phyloP scores from a whole-genome alignment of 495 filamentous ascomycete genomes.

The Aspergillus haitiensis region DNA sequence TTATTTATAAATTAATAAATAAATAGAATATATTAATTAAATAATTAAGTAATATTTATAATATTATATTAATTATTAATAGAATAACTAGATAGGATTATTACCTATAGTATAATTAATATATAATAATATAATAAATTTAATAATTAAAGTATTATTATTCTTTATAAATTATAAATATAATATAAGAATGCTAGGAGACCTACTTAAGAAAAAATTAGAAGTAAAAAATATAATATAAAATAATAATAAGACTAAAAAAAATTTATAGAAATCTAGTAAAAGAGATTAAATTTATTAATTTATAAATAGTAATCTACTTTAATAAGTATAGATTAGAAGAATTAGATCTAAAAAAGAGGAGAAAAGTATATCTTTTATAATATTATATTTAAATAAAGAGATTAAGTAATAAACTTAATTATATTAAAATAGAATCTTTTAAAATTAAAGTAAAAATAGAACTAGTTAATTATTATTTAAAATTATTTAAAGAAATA shows the following conservation, averaged over 20 bases:
- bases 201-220: no score
- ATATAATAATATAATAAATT: neutral
- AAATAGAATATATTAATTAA: neutral
- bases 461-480: constrained; percentile 13
- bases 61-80: neutral
- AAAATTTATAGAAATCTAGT: no score
- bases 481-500: constrained; percentile 23
- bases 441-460: neutral
- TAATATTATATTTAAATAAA: neutral
- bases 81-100: neutral
- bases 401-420: neutral
- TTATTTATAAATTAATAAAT: neutral
- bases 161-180: neutral
- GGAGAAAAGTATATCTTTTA: neutral
- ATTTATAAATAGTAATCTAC: neutral
- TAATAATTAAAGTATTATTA: neutral
- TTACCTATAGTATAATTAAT: neutral
- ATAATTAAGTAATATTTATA: neutral
- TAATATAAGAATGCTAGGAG: neutral
- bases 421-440: neutral
- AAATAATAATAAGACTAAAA: no score
- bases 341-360: neutral
- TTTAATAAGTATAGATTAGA: neutral
- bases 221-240: no score
- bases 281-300: no score